Evolutionary conservation across 2,329 filamentous ascomycete species (phyloP).

Genomic region (Fusarium temperatum): DNA sequence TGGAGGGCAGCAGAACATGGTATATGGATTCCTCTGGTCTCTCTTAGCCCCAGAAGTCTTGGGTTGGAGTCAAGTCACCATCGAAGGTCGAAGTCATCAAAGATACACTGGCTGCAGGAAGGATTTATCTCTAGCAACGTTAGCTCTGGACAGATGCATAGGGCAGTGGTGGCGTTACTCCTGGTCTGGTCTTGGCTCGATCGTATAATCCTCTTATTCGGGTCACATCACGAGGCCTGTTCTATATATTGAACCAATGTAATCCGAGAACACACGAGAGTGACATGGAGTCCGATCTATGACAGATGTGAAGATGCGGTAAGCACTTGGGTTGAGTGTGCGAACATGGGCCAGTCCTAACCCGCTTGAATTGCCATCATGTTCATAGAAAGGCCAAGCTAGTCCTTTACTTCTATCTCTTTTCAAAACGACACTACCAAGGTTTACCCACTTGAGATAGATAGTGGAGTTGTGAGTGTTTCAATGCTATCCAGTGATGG

Average conservation of each 20-base stretch:
- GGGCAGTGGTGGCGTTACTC: not conserved
- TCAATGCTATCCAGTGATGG: not conserved
- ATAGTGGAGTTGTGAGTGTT: not conserved
- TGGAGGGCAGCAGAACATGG: not conserved
- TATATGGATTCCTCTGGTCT: not conserved
- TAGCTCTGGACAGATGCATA: not conserved
- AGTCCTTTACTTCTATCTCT: not conserved
- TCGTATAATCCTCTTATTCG: not conserved
- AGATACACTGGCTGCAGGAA: not conserved
- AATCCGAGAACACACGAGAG: not conserved
- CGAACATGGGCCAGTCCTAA: not conserved
- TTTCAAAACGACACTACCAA: not conserved
- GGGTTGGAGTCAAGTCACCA: no score
- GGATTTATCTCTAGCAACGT: not conserved
- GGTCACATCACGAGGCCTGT: not conserved
- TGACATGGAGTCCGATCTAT: not conserved
- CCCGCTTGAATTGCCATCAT: not conserved
- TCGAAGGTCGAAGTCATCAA: not conserved
- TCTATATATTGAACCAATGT: not conserved
- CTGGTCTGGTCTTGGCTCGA: not conserved
- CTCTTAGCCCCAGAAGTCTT: not conserved
- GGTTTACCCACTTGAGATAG: not conserved
- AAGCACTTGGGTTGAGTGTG: not conserved
- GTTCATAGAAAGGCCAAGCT: not conserved
- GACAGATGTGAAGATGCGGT: not conserved